Base-by-base conservation (phyloP, 1,139 yeast genomes). In the Candida albicans region DNA sequence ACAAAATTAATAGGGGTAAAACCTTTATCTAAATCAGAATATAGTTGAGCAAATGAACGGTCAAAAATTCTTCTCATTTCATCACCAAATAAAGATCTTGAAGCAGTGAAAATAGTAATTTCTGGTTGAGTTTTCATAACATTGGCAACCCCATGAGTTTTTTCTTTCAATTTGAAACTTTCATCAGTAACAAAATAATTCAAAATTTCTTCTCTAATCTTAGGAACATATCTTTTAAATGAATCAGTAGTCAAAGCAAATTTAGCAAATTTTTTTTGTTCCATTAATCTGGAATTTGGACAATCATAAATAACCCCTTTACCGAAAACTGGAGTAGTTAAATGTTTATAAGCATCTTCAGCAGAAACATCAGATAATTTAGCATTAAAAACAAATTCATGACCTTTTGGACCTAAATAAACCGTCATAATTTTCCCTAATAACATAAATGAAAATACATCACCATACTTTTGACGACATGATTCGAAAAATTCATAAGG, bases 311-410 rank as follows among this genome's bases (percentile, higher is more conserved):
- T 86, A 44, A 93, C 99, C 53, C 98, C 99, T 62, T 90, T 82
- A 55, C 99, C 99, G 58, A 93, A 93, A 25, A 90, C 97, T 13
- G 99, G 99, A 10, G 98, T 93, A 28, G 99, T 93, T 67, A 93
- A 77, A 64, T 91, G 97, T 51, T 84, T 78, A 71, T 93, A 93
- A 31, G 98, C 98, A 40, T 86, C 98, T 65, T 93, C 98, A 43
- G 99, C 99, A 48, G 91, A 84, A 26, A 91, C 98, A 56, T 90
- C 96, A 28, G 84, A 80, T 44, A 87, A 76, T 67, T 87, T 91
- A 39, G 96, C 90, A 67, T 95, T 95, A 57, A 93, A 82, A 39
- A 93, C 89, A 64, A 93, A 91, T 65, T 93, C 99, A 65, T 95
- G 97, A 52, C 99, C 99, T 68, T 88, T 87, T 54, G 98, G 97